Evolutionary conservation across 495 filamentous ascomycete species (phyloP).

Genomic region (Penicillium coprophilum): DNA sequence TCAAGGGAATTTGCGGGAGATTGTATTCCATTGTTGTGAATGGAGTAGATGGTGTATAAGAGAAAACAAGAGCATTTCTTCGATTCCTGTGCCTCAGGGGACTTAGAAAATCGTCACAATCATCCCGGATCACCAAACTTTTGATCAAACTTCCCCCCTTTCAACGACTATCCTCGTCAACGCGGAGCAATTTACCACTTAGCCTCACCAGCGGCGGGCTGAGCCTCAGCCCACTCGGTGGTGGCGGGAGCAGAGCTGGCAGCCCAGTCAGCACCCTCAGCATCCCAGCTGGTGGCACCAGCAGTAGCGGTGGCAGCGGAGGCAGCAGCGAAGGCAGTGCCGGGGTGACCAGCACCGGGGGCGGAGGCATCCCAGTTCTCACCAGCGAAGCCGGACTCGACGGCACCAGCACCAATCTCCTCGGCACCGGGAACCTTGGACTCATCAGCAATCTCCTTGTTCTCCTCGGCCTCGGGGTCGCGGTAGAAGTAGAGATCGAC

Average conservation of each 20-base stretch:
- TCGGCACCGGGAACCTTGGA: conserved; percentile 72
- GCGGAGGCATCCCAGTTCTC: conserved; percentile 57
- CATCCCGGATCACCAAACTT: conserved; percentile 32
- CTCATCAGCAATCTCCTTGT: conserved; percentile 79
- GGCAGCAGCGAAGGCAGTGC: conserved; percentile 61
- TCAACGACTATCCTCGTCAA: conserved; percentile 38
- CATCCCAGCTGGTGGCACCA: conserved; percentile 74
- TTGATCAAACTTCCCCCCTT: conserved; percentile 32
- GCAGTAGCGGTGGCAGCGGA: conserved; percentile 49
- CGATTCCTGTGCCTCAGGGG: conserved; percentile 12
- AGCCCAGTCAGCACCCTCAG: conserved; percentile 71
- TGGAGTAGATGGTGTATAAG: conserved; percentile 27
- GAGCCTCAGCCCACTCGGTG: conserved; percentile 69
- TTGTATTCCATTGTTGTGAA: conserved; percentile 25
- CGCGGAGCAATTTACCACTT: conserved; percentile 61
- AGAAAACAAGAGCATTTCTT: conserved; percentile 32
- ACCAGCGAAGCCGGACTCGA: conserved; percentile 77
- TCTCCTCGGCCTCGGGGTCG: conserved; percentile 97
- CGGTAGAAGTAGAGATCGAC: conserved; percentile 99
- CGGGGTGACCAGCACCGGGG: conserved; percentile 58
- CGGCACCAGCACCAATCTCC: conserved; percentile 75
- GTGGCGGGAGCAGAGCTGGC: conserved; percentile 56
- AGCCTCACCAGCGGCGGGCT: conserved; percentile 43
- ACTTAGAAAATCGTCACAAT: conserved; percentile 23
- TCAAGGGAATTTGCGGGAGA: conserved; percentile 40